Evolutionary conservation across 1,139 yeast species (phyloP).

Genomic region (Suhomyces yuchorum): DNA sequence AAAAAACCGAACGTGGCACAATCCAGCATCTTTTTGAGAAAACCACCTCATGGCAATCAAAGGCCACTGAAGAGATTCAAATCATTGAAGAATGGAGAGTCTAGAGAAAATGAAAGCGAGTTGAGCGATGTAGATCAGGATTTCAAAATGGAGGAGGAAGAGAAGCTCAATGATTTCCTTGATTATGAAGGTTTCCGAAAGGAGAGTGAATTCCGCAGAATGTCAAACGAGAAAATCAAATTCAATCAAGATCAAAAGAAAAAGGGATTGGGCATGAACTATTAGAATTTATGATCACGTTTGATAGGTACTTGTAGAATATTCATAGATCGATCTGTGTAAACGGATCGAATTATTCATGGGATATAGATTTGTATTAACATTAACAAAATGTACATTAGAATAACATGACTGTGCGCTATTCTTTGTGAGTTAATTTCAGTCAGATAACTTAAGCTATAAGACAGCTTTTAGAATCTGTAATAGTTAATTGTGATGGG

Average conservation of each 20-base stretch:
- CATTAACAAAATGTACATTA: not conserved
- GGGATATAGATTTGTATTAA: constrained; percentile 1
- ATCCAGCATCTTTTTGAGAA: constrained; percentile 9
- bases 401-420: too few species aligned
- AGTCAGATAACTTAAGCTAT: too few species aligned
- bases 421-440: too few species aligned
- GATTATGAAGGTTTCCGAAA: constrained; percentile 17
- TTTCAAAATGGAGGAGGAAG: constrained; percentile 21
- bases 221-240: constrained; percentile 13
- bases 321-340: not conserved
- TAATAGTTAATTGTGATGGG: not conserved
- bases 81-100: constrained; percentile 7
- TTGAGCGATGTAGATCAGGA: constrained; percentile 27
- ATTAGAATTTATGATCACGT: constrained; percentile 4
- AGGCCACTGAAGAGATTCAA: constrained; percentile 10
- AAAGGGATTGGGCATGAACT: constrained; percentile 16
- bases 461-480: too few species aligned
- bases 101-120: constrained; percentile 24
- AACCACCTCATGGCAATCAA: not conserved
- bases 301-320: not conserved
- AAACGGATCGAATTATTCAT: not conserved
- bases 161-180: constrained; percentile 17
- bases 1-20: constrained; percentile 1
- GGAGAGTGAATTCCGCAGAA: constrained; percentile 15
- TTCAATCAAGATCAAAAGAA: constrained; percentile 13